Base-by-base conservation (phyloP, 2,329 filamentous ascomycete genomes). In the Penicillium decumbens region DNA sequence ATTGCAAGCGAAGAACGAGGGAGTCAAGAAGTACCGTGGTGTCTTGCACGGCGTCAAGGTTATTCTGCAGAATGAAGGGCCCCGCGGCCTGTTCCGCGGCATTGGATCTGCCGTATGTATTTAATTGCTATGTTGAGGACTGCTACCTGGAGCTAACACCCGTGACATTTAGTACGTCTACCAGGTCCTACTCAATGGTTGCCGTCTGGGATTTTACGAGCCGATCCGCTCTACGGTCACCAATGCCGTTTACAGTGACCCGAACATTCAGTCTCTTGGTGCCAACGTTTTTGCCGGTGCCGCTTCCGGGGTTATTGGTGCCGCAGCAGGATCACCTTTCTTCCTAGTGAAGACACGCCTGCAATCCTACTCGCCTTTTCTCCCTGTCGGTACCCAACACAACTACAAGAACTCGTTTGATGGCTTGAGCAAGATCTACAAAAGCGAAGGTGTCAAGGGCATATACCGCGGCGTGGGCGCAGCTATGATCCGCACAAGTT, bases 271-370 rank as follows among this genome's bases (percentile, higher is more conserved):
- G 72, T 92, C 84, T 59, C 80, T 97, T 50, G 87, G 83, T 30
- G 81, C 97, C 72, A 98, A 98, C 75, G 89, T 98, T 77, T 86
- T 96, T 68, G 87, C 89, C 49, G 93, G 93, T 61, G 93, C 93
- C 18, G 77, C 82, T 10, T 95, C 90, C 3, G 93, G 93, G 46
- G 83, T 98, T 55, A 80, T 98, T 50, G 93, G 93, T 58, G 93
- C 92, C 7, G 88, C 88, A n/a, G 87, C 88, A 20, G 93, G 92
- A 33, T 95, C 89, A 46, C 93, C 93, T 2, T 97, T 98, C 74
- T 98, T 98, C 80, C 82, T 98, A 47, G 87, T 97, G 69, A 98
- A 98, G 78, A 98, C 93, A 3, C 83, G 93, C 38, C 78, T 98
- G 50, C 93, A 98, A 73, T 95, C 89, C 60, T 97, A 81, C 76